Evolutionary conservation across 2,329 filamentous ascomycete genomes (phyloP).

Genomic region (Monilinia vaccinii-corymbosi): DNA sequence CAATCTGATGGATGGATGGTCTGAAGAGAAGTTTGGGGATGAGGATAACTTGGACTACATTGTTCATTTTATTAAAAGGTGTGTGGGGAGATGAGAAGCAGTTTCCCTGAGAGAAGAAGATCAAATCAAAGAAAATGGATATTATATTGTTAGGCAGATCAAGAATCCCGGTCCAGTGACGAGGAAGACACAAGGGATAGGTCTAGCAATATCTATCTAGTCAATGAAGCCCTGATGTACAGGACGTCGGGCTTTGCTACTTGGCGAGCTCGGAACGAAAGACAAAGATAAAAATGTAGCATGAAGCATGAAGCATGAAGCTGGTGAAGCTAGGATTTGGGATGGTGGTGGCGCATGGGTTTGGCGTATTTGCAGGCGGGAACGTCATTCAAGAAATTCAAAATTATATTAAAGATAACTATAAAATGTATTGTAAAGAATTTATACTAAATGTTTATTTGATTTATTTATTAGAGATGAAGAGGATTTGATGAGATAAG

Average conservation of each 20-base stretch:
- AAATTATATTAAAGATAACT: not conserved
- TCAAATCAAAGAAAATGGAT: not conserved
- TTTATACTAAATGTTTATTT: not conserved
- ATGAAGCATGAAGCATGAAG: not conserved
- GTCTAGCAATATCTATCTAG: not conserved
- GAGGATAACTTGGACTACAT: not conserved
- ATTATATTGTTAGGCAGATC: too few relatives aligned
- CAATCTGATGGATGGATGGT: not conserved
- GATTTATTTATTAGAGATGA: too few relatives aligned
- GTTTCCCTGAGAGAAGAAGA: not conserved
- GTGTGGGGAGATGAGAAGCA: not conserved
- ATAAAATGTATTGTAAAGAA: not conserved
- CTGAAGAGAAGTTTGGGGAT: not conserved
- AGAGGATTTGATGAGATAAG: too few relatives aligned
- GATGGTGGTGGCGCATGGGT: not conserved
- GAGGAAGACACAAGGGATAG: not conserved
- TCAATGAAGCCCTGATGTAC: not conserved
- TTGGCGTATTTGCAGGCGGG: not conserved
- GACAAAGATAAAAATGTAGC: not conserved
- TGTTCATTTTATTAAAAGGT: not conserved
- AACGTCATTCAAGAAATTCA: not conserved
- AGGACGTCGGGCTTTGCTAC: not conserved
- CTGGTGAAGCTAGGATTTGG: not conserved
- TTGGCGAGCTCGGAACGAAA: not conserved
- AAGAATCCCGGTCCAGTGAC: too few relatives aligned